Evolutionary conservation across 176 grass and related monocot species (phyloP), one percentile per base, ranked within the genome.

Genomic region (Zea mays): DNA sequence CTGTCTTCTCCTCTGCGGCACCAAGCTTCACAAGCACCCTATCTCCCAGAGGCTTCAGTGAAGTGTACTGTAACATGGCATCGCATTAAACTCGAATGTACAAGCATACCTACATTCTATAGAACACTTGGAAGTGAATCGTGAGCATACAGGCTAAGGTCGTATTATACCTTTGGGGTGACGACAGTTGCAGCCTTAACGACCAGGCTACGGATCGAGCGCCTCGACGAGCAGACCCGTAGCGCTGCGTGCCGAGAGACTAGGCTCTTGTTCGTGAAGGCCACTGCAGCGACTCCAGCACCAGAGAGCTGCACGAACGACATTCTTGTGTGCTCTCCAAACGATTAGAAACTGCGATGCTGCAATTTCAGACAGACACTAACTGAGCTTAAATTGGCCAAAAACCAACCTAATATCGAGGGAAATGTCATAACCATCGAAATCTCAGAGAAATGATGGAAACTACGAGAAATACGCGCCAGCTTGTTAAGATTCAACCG

Each of bases 11-110:
- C 77, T 98, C 96, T 0, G 83, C 80, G 2, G 80, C 59, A 0
- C 87, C 63, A 38, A 94, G 93, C 76, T 98, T 98, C 42, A 98
- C 83, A 17, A 98, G 90, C 67, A 98, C 85, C 67, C 96, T 90
- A 63, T 94, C 90, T 38, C 85, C 89, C 56, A 94, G 68, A 39
- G 96, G 92, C 74, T 94, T 92, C 39, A 98, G 69, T 14, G 96
- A 94, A 42, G 96, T 92, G 74, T 92, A 94, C 96, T 98, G 77
- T 38, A 48, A 8, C 35, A 49, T 2, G 16, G 62, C 27, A 45
- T 14, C 44, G 69, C n/a, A 67, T 0, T 10, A 17, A 80, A 77
- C 54, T 33, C 59, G 50, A 57, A 2, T 47, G 3, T 54, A 88
- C 42, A 19, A 20, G 44, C 16, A 68, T 12, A 12, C 2, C 15